phyloP scores from a whole-genome alignment of 345 rosid species.

The Eucalyptus sideroxylon region DNA sequence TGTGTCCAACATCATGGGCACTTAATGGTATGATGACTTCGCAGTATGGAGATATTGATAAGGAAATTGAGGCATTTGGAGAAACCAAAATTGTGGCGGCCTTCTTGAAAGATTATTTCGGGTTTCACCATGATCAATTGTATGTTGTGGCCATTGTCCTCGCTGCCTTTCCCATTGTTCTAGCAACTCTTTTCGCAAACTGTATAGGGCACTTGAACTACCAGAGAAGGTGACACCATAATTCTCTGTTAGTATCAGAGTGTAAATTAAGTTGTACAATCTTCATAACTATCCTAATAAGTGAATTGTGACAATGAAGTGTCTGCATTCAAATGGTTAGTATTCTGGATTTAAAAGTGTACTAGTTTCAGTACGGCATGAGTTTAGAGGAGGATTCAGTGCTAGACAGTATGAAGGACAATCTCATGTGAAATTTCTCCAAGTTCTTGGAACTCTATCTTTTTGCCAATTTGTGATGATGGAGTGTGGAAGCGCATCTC shows the following conservation, averaged over 20 bases:
- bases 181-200: conserved; percentile 42
- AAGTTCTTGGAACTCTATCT: neutral
- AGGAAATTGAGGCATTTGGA: conserved; percentile 31
- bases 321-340: neutral
- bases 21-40: conserved; percentile 51
- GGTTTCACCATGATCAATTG: conserved; percentile 30
- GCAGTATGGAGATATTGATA: conserved; percentile 58
- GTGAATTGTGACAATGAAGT: neutral
- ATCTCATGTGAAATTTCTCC: neutral
- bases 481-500: neutral
- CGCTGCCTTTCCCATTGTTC: conserved; percentile 24
- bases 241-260: neutral
- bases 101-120: conserved; percentile 45
- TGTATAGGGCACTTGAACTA: conserved; percentile 42
- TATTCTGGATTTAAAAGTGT: neutral
- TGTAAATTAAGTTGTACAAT: neutral
- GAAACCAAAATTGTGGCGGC: conserved; percentile 19
- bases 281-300: neutral
- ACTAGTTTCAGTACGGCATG: neutral
- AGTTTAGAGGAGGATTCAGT: neutral
- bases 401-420: neutral
- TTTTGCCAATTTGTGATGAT: neutral
- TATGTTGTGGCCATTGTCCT: conserved; percentile 22
- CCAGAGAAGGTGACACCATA: conserved; percentile 38
- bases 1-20: conserved; percentile 68